A percentile compares a stretch with the other conserved stretches of the same genome.
Evolutionary conservation across 1,139 yeast genomes (phyloP).

Genomic region (Pichia sp.): DNA sequence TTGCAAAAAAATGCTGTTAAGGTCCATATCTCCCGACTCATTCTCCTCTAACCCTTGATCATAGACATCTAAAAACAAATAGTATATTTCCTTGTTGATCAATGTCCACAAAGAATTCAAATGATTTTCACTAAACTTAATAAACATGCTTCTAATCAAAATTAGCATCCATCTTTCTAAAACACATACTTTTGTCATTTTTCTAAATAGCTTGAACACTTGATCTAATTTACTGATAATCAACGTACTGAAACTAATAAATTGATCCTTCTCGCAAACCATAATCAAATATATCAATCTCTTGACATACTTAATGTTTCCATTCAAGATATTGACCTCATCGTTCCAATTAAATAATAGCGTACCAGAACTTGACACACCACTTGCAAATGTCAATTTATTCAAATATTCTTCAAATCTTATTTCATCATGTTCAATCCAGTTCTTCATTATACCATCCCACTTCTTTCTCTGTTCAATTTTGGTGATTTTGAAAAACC

Average conservation of each 20-base stretch:
- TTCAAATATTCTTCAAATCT: conserved; percentile 49
- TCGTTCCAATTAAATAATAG: conserved; percentile 73
- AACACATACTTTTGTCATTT: conserved; percentile 20
- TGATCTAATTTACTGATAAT: conserved; percentile 43
- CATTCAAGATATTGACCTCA: conserved; percentile 43
- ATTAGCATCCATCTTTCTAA: conserved; percentile 42
- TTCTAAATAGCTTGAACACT: conserved; percentile 27
- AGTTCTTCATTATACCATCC: conserved; percentile 42
- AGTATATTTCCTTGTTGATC: conserved; percentile 35
- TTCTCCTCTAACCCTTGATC: conserved; percentile 18
- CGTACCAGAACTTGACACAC: conserved; percentile 33
- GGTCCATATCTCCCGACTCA: conserved; percentile 20
- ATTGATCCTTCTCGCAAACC: conserved; percentile 51
- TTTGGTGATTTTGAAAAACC: conserved; percentile 31
- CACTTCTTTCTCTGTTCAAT: conserved; percentile 29
- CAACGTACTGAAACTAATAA: conserved; percentile 40
- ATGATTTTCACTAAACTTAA: conserved; percentile 57
- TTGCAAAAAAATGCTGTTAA: conserved; percentile 27
- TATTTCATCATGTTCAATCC: conserved; percentile 56
- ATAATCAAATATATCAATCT: conserved; percentile 56
- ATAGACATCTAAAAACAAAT: conserved; percentile 34
- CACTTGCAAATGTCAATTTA: conserved; percentile 32
- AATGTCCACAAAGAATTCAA: conserved; percentile 65
- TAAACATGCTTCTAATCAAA: conserved; percentile 53
- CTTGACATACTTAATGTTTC: conserved; percentile 28